Base-by-base conservation (phyloP, 139 green algal species). In the Tetratostichococcus sp. region DNA sequence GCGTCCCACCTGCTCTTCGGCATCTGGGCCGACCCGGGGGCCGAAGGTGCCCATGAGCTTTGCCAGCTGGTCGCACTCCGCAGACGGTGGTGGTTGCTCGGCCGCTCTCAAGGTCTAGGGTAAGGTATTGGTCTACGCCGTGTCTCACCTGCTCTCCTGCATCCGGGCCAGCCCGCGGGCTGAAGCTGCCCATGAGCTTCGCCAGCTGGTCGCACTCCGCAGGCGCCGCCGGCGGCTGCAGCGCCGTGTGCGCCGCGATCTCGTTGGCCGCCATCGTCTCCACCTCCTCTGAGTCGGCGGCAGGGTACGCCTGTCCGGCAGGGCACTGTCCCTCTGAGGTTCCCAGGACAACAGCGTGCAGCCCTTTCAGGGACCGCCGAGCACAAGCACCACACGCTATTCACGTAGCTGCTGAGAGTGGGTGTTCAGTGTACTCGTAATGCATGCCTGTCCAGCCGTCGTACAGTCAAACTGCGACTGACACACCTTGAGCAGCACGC, bases 191-290 rank as follows among this genome's bases (percentile, higher is more conserved):
- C 31, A 83, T 69, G 19, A 83, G 78, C 34, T 71, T 69, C 62
- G 30, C 70, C 19, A 83, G 33, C 2, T 71, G 58, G 0, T 32
- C 73, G 33, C 31, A 67, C 19, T 77, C 73, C 11, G 33, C 67
- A 4, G 43, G n/a, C 62, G 30, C 67, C 0, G 74, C 30, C 14
- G 66, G 74, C n/a, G 67, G 59, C 78, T 83, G 78, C 42, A 83
- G 42, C 1, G 43, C 70, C 31, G 32, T 43, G 30, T 83, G 78
- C 28, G 74, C 59, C 25, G 73, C 70, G 19, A 83, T 31, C 58
- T 83, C 78, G 30, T 83, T 83, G 32, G 78, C 73, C 30, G 74
- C 74, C 69, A 83, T 59, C 17, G 70, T 34, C 30, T 79, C 73
- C 26, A 32, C 71, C 35, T 77, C 14, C 17, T 43, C 30, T 4